Conservation (phyloP, 169 alveolate genomes). For the Besnoitia besnoiti region DNA sequence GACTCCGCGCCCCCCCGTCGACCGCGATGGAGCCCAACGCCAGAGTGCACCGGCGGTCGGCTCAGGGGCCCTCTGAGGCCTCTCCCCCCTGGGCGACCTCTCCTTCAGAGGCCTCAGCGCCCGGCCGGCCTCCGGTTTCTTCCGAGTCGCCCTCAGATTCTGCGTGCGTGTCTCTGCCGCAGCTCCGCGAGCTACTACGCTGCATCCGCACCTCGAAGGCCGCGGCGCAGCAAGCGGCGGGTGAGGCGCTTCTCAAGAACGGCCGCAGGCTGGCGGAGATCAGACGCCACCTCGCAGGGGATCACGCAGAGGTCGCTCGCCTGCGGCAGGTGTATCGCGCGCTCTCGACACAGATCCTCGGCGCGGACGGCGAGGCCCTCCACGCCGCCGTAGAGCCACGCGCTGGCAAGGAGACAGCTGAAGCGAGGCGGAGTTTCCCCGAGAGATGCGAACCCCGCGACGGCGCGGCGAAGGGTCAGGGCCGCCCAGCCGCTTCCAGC, state of each 20-base stretch:
- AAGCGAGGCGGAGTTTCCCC: not conserved
- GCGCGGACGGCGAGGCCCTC: not conserved
- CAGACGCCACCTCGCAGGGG: not conserved
- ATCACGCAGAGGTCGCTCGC: not conserved
- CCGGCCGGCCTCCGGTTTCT: not conserved
- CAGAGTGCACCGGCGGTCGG: too few relatives aligned
- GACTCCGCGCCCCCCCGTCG: not conserved
- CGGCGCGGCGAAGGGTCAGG: not conserved
- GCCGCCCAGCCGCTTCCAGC: not conserved
- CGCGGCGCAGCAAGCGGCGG: slow-evolving; percentile 9
- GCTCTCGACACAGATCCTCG: not conserved
- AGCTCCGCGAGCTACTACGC: not conserved
- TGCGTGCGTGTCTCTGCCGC: not conserved
- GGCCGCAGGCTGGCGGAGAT: not conserved
- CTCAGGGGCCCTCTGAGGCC: too few relatives aligned
- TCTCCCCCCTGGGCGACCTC: too few relatives aligned
- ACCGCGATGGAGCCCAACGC: not conserved
- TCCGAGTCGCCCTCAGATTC: not conserved
- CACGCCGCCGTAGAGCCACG: not conserved
- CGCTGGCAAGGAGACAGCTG: not conserved
- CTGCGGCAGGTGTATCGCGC: not conserved
- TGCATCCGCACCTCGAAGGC: not conserved
- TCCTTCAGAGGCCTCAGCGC: too few relatives aligned
- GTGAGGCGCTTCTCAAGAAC: not conserved
- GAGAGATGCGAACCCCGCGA: not conserved